Base-by-base conservation (phyloP, 1,284 basidiomycete species). In the Schizophyllum commune region DNA sequence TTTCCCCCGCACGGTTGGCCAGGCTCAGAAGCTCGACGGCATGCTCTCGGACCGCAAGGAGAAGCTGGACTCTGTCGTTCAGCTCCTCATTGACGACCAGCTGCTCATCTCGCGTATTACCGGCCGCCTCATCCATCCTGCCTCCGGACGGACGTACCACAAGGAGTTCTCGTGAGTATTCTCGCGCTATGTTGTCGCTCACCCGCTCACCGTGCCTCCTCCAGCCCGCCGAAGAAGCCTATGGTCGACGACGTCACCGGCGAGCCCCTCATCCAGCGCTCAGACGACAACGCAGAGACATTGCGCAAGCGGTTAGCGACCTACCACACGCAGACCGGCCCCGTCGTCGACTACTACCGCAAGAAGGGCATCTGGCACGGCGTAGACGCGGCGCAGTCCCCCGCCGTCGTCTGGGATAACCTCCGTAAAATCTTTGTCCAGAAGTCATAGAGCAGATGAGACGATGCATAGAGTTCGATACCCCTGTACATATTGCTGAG, bases 311-410 rank as follows among this genome's bases (percentile, higher is more conserved):
- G 96, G 58, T 81, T 99, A 60, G 69, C 73, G 7, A 87, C 92
- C 13, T 98, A 92, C 83, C 96, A 98, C 80, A 76, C 82, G 59
- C 95, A 97, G 76, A 99, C 96, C 21, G 91, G 89, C 3, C 95
- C 96, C 33, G 96, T 99, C 32, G 91, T 95, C n/a, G 94, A 94
- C 60, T 98, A 97, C 81, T 99, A 99, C 85, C 92, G 91, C 76
- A 82, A 83, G 68, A 90, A 94, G 70, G 90, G 92, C 57, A 83
- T 96, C 59, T 96, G 93, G 93, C 79, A 83, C 60, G 89, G 89
- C 55, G 83, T 99, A 66, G 96, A 99, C 72, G 96, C 95, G 62
- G 91, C 95, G 32, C 96, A 98, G 78, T 85, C 88, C 54, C 96
- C 96, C 17, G 83, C 81, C 64, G 83, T 97, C 62, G 96, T 98